Evolutionary conservation across 768 basidiomycete genomes (phyloP).

Genomic region (Leucocoprinus leucothites): DNA sequence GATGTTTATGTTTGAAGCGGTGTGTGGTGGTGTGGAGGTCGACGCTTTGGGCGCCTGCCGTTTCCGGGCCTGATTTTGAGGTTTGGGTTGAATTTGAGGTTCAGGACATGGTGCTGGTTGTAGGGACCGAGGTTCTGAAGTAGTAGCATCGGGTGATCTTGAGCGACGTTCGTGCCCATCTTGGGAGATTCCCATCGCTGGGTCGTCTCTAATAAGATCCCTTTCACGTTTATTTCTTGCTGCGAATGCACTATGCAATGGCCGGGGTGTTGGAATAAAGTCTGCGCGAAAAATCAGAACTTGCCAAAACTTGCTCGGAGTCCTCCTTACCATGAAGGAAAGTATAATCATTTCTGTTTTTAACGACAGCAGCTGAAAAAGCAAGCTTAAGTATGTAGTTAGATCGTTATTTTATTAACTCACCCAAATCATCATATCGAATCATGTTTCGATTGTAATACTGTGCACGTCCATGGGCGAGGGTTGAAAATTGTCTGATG

Average conservation of each 20-base stretch:
- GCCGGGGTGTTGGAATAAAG: conserved; percentile 61
- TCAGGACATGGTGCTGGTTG: neutral
- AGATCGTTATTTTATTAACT: conserved; percentile 19
- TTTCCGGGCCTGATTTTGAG: neutral
- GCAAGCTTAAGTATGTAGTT: conserved; percentile 11
- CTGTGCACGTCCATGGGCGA: conserved; percentile 64
- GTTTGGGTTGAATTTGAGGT: conserved; percentile 14
- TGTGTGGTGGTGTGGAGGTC: neutral
- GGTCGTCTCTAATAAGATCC: conserved; percentile 53
- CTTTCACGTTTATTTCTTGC: conserved; percentile 28
- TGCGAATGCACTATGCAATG: conserved; percentile 57
- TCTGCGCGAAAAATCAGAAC: conserved; percentile 34
- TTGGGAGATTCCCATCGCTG: conserved; percentile 33
- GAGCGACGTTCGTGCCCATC: conserved; percentile 2
- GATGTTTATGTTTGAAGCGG: neutral
- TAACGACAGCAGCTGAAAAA: conserved; percentile 50
- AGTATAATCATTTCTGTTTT: conserved; percentile 66
- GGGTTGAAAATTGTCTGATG: conserved; percentile 69
- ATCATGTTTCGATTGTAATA: conserved; percentile 54
- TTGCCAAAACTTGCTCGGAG: neutral
- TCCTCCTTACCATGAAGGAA: conserved; percentile 57
- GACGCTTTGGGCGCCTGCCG: neutral
- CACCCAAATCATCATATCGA: conserved; percentile 76
- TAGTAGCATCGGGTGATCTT: neutral
- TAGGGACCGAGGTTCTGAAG: neutral